Evolutionary conservation across 257 asterid genomes (phyloP), one percentile per base, ranked within the genome.

Genomic region (Nicotiana benthamiana): DNA sequence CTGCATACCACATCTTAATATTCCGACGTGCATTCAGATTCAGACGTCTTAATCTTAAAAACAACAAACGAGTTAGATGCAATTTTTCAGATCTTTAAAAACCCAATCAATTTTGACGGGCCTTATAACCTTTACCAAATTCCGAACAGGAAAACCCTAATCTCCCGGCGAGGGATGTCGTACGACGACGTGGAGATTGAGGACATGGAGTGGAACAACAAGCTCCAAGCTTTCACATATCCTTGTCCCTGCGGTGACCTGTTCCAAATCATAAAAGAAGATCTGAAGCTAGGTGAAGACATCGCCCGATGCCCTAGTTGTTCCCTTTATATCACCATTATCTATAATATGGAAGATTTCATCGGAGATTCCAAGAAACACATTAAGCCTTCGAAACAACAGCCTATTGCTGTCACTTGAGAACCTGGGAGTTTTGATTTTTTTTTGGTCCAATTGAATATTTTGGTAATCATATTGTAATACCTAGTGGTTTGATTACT

Each of bases 161-260:
- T 72, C 26, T 74, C 79, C 1, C 9, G 15, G 4, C 78, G 9
- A 74, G 60, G 90, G 90, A 95, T 95, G 98, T 93, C 98, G 88
- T 95, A 95, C 86, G 98, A 95, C 75, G 99, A 95, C 43, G 98
- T 95, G 1, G 99, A 95, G 90, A 95, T 95, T 79, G 99, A 95
- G 82, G 98, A 95, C 82, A 95, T 95, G 99, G 99, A 95, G 88
- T 95, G 99, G 99, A 88, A 92, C 85, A 87, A 95, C 30, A 93
- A 89, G 88, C 86, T 95, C 26, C 81, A 91, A 79, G 87, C 99
- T 4, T 95, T 75, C 86, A 95, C 97, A 0, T 95, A 95, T 79
- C 99, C 99, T 1, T 95, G 99, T 40, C 99, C 98, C 3, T 95
- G 99, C 84, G 97, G 98, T 48, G 99, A 95, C 88, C 89, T 95